Evolutionary conservation across 331 rosid species (phyloP).

Genomic region (Phaseolus coccineus): DNA sequence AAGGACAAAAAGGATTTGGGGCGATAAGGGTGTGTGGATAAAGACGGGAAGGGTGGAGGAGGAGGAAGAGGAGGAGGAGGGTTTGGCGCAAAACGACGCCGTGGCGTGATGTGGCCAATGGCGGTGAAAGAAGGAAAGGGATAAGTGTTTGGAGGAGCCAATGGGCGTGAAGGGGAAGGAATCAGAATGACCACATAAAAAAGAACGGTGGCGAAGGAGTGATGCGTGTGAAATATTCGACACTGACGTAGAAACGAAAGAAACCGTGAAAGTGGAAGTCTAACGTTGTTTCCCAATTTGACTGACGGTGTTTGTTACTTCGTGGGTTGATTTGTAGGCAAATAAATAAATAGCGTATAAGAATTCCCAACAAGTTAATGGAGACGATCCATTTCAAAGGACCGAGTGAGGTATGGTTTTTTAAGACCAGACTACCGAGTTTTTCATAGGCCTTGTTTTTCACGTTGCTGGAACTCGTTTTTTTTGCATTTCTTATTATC

Average conservation of each 20-base stretch:
- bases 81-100: slow-evolving; percentile 33
- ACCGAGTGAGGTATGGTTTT: background rate
- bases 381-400: background rate
- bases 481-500: slow-evolving; percentile 22
- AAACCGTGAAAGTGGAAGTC: slow-evolving; percentile 32
- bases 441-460: slow-evolving; percentile 45
- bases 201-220: slow-evolving; percentile 36
- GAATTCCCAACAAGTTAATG: background rate
- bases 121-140: slow-evolving; percentile 32
- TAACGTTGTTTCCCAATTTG: slow-evolving; percentile 22
- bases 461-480: slow-evolving; percentile 44
- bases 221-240: slow-evolving; percentile 36
- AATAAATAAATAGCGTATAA: background rate
- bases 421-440: background rate
- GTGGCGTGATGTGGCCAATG: slow-evolving; percentile 29
- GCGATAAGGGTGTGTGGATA: slow-evolving; percentile 15
- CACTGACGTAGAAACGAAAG: background rate
- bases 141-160: slow-evolving; percentile 39
- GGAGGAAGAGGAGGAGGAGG: background rate
- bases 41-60: slow-evolving; percentile 36
- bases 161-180: slow-evolving; percentile 44
- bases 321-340: background rate
- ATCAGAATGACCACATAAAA: slow-evolving; percentile 25
- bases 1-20: slow-evolving; percentile 1
- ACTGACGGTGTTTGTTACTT: slow-evolving; percentile 38